phyloP scores from a whole-genome alignment of 1,284 basidiomycete genomes.

The Blastosporella zonata region DNA sequence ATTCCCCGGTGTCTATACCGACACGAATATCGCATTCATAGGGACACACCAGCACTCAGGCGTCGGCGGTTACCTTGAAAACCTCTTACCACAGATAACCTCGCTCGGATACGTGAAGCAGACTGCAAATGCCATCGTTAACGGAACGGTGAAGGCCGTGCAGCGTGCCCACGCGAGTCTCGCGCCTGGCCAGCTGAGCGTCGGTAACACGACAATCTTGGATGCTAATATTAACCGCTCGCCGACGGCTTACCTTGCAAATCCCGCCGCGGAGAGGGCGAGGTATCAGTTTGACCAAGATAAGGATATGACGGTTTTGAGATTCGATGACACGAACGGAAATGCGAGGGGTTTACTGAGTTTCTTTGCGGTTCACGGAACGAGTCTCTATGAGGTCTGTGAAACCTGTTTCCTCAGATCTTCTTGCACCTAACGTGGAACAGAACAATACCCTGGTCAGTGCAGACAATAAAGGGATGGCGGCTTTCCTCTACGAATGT shows the following conservation, averaged over 20 bases:
- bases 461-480: conserved; percentile 81
- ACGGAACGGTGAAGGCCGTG: conserved; percentile 68
- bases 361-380: conserved; percentile 82
- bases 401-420: background rate
- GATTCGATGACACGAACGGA: conserved; percentile 58
- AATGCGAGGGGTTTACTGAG: conserved; percentile 63
- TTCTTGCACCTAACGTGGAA: conserved; percentile 4
- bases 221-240: conserved; percentile 74
- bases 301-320: conserved; percentile 64
- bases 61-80: conserved; percentile 76
- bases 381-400: conserved; percentile 67
- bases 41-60: conserved; percentile 78
- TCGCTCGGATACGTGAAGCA: conserved; percentile 71
- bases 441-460: conserved; percentile 79
- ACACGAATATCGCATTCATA: conserved; percentile 73
- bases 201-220: conserved; percentile 67
- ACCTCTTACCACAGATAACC: conserved; percentile 76
- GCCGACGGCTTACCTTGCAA: conserved; percentile 71
- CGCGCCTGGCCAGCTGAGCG: conserved; percentile 52
- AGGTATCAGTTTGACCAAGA: conserved; percentile 68
- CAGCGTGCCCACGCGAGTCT: conserved; percentile 65
- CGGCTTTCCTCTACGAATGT: conserved; percentile 75
- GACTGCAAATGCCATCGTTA: conserved; percentile 67
- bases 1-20: conserved; percentile 64
- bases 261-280: conserved; percentile 66